A percentile compares a stretch with the other conserved stretches of the same genome.
phyloP scores from a whole-genome alignment of 495 filamentous ascomycete species.

The Podospora pseudopauciseta region DNA sequence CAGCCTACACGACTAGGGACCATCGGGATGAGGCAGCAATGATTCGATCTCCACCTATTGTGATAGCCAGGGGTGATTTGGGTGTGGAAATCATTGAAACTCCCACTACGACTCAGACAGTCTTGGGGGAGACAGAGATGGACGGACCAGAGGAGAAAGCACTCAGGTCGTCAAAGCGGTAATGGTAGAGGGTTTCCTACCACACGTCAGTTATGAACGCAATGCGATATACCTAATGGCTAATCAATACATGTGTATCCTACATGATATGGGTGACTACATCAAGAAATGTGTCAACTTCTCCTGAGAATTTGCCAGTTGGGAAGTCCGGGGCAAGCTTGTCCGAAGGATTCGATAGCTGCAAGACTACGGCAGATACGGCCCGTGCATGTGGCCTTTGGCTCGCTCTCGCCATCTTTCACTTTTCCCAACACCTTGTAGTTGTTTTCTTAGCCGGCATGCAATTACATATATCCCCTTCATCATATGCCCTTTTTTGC shows the following conservation, averaged over 20 bases:
- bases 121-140: background rate
- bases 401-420: background rate
- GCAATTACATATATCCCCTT: too few species aligned
- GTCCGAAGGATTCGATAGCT: background rate
- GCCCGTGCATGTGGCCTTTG: background rate
- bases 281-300: background rate
- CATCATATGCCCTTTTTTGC: too few species aligned
- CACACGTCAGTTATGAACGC: background rate
- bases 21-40: background rate
- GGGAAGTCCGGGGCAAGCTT: background rate
- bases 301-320: background rate
- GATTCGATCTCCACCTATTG: background rate
- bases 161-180: background rate
- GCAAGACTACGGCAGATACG: background rate
- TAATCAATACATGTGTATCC: background rate
- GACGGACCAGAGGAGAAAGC: background rate
- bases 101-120: background rate
- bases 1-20: conserved; percentile 8
- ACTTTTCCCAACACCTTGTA: too few species aligned
- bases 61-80: conserved; percentile 10
- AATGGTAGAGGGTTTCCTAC: background rate
- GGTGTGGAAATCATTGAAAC: conserved; percentile 1
- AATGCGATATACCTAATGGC: background rate
- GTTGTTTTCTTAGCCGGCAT: too few species aligned
- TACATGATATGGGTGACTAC: background rate